Percentiles rank a stretch among this genome's conserved stretches.
These are phyloP conservation scores for Zizania latifolia DNA, from an alignment of 176 grass and related monocot species.

Conservation along the genomic window DNA sequence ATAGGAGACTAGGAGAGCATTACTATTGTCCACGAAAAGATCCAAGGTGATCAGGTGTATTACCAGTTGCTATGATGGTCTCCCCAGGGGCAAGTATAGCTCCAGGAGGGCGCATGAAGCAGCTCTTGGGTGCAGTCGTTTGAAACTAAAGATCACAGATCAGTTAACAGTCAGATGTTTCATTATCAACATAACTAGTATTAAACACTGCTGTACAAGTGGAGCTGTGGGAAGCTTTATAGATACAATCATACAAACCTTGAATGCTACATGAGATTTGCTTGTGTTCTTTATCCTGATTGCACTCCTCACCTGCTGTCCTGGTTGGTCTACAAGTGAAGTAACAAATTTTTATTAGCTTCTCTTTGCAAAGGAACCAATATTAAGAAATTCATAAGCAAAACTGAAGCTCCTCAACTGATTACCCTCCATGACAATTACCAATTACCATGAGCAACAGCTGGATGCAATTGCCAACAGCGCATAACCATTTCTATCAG, in stretches of 20 bases:
- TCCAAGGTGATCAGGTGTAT: not conserved
- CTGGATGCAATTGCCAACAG: too few species aligned
- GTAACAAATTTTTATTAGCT: conserved; percentile 2
- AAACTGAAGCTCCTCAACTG: conserved; percentile 1
- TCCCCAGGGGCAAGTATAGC: conserved; percentile 92
- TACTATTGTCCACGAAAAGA: too few species aligned
- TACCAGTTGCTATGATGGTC: conserved; percentile 93
- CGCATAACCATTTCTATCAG: too few species aligned
- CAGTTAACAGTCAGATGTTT: conserved; percentile 19
- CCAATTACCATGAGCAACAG: too few species aligned
- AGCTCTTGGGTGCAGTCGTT: conserved; percentile 98
- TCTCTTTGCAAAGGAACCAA: conserved; percentile 12
- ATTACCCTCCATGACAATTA: too few species aligned
- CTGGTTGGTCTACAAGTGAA: conserved; percentile 79
- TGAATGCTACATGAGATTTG: conserved; percentile 92
- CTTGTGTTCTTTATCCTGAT: conserved; percentile 96
- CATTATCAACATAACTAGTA: conserved; percentile 20
- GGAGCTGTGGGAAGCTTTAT: conserved; percentile 14
- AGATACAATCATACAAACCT: conserved; percentile 45
- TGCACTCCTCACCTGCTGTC: conserved; percentile 88
- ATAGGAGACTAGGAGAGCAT: conserved; percentile 1
- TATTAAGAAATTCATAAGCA: not conserved
- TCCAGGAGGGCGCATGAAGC: conserved; percentile 96
- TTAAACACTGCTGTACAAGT: not conserved
- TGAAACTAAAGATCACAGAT: conserved; percentile 68